Conservation (phyloP, 140 eudicot species). For the Oenanthe javanica region DNA sequence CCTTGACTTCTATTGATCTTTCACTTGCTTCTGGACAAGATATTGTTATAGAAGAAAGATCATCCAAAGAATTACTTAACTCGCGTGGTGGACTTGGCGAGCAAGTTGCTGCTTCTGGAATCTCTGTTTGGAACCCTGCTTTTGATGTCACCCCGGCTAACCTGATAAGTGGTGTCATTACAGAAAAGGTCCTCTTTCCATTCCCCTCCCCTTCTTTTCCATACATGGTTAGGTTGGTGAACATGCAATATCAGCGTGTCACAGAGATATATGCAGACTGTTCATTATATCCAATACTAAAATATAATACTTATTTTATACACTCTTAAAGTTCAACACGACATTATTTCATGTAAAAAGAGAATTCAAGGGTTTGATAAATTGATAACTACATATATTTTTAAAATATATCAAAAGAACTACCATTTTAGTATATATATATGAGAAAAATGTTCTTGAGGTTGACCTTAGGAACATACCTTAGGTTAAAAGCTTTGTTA, state of each 20-base stretch:
- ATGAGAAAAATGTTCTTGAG: too few relatives aligned
- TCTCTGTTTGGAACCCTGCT: conserved; percentile 96
- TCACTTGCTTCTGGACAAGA: conserved; percentile 76
- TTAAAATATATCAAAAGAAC: background rate
- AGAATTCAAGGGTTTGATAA: background rate
- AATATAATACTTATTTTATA: background rate
- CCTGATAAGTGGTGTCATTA: conserved; percentile 63
- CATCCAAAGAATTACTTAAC: conserved; percentile 63
- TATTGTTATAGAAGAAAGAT: conserved; percentile 90
- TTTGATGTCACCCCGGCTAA: conserved; percentile 95
- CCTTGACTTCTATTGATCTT: conserved; percentile 78
- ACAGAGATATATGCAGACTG: background rate
- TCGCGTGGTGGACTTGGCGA: conserved; percentile 94
- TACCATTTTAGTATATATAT: background rate
- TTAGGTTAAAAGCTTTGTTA: too few relatives aligned
- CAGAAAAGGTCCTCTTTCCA: conserved; percentile 67
- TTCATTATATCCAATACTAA: background rate
- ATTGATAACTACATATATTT: background rate
- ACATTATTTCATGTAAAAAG: background rate
- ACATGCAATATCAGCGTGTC: background rate
- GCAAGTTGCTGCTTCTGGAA: conserved; percentile 95
- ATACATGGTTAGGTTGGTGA: background rate
- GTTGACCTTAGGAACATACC: too few relatives aligned
- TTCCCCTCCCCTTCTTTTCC: background rate
- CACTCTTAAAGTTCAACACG: background rate